A percentile compares a stretch with the other conserved stretches of the same genome.
These are phyloP conservation scores for Sphenostylis stenocarpa DNA, from an alignment of 306 rosid genomes.

Conservation along the genomic window DNA sequence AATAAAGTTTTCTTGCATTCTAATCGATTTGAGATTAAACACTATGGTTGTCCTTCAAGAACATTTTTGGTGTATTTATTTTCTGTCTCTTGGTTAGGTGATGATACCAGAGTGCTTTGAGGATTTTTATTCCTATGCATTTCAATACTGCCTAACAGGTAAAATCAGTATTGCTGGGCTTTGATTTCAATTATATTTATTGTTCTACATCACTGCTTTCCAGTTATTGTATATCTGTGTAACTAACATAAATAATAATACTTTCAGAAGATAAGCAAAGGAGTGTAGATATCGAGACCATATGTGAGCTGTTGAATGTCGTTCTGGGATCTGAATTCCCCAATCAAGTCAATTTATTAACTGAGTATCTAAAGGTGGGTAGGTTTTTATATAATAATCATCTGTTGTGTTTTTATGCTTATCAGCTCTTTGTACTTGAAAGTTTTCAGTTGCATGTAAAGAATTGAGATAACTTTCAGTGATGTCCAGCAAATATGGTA, in stretches of 20 bases:
- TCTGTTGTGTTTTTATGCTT: conserved; percentile 2
- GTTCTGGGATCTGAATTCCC: conserved; percentile 53
- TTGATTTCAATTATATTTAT: conserved; percentile 7
- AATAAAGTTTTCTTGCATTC: not conserved
- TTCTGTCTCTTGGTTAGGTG: conserved; percentile 44
- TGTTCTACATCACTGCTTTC: not conserved
- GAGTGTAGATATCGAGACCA: conserved; percentile 63
- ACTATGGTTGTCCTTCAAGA: conserved; percentile 6
- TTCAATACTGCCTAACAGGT: conserved; percentile 67
- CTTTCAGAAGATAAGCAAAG: conserved; percentile 67
- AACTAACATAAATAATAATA: conserved; percentile 30
- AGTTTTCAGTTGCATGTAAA: conserved; percentile 6
- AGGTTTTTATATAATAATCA: conserved; percentile 4
- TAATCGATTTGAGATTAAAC: conserved; percentile 28
- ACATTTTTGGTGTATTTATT: conserved; percentile 27
- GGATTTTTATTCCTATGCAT: conserved; percentile 63
- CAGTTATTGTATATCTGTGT: conserved; percentile 19
- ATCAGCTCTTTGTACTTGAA: not conserved
- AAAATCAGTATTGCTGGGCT: conserved; percentile 23
- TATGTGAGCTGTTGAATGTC: conserved; percentile 53
- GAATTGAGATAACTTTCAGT: not conserved
- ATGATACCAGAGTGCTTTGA: conserved; percentile 42
- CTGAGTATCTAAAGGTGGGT: conserved; percentile 62
- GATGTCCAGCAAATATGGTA: conserved; percentile 15
- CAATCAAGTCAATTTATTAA: conserved; percentile 49